phyloP scores from a whole-genome alignment of 75 land plant genomes.

The Isoetes taiwanensis region DNA sequence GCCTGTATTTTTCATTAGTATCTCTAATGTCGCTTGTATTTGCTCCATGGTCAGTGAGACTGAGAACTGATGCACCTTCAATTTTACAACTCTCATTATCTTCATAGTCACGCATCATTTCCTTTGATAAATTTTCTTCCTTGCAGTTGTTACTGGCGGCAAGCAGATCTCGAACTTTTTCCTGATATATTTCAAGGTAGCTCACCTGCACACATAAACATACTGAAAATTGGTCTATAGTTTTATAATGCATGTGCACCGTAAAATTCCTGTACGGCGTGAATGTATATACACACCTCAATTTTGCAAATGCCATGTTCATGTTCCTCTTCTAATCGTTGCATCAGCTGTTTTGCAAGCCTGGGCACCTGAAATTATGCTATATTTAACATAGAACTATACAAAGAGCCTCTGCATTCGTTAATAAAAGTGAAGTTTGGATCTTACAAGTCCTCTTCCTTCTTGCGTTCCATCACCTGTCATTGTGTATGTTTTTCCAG shows the following conservation, averaged over 20 bases:
- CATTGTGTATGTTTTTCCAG: conserved; percentile 21
- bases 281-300: conserved; percentile 9
- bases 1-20: not conserved
- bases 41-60: not conserved
- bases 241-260: not conserved
- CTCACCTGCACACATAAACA: conserved; percentile 12
- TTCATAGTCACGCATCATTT: not conserved
- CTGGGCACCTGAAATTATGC: conserved; percentile 13
- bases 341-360: conserved; percentile 18
- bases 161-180: conserved; percentile 17
- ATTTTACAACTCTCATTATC: too few species aligned
- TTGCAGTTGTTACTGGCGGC: conserved; percentile 9
- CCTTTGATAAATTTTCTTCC: not conserved
- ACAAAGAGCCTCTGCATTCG: not conserved
- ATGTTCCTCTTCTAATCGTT: conserved; percentile 3
- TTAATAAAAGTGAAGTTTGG: not conserved
- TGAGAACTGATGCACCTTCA: too few species aligned
- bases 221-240: not conserved
- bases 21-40: not conserved
- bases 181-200: conserved; percentile 24
- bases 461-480: conserved; percentile 23
- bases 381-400: not conserved
- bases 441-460: conserved; percentile 30
- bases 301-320: conserved; percentile 12
- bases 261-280: not conserved